Conservation (phyloP, 2,329 filamentous ascomycete species). For the Colletotrichum plurivorum region DNA sequence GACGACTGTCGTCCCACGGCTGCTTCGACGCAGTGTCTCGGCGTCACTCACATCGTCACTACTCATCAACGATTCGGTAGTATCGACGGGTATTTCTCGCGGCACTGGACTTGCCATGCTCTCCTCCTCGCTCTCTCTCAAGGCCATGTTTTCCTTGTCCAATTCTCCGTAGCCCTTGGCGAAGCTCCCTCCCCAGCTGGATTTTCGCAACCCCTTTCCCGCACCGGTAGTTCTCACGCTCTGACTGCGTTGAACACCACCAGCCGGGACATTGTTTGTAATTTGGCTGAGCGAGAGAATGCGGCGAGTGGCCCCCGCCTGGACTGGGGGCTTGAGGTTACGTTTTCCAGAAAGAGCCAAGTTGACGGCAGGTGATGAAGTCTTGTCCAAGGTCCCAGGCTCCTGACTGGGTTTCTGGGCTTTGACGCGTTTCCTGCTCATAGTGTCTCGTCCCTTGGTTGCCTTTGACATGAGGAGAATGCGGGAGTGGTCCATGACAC, state of each 20-base stretch:
- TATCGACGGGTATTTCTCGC: constrained; percentile 10
- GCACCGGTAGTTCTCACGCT: constrained; percentile 76
- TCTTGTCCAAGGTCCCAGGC: constrained; percentile 41
- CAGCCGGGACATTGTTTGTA: constrained; percentile 77
- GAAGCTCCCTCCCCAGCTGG: constrained; percentile 74
- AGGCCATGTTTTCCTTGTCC: constrained; percentile 74
- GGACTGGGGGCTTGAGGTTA: constrained; percentile 60
- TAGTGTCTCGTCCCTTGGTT: constrained; percentile 65
- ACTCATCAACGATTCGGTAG: constrained; percentile 39
- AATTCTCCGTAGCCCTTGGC: constrained; percentile 66
- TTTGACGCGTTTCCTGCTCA: constrained; percentile 71
- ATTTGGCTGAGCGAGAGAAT: constrained; percentile 95
- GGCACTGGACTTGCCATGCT: constrained; percentile 36
- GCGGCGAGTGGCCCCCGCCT: constrained; percentile 75
- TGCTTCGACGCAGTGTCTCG: constrained; percentile 62
- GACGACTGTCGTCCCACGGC: constrained; percentile 63
- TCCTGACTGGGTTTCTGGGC: constrained; percentile 57
- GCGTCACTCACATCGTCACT: constrained; percentile 64
- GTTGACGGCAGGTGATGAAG: constrained; percentile 57
- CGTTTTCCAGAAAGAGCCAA: constrained; percentile 69
- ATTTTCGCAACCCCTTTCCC: constrained; percentile 70
- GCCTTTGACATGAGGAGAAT: constrained; percentile 85
- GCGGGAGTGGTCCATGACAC: constrained; percentile 95
- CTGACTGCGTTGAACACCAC: constrained; percentile 81
- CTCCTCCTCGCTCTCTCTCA: constrained; percentile 77